These are phyloP conservation scores for Colletotrichum echinochloae DNA, from an alignment of 2,329 filamentous ascomycete species.

Conservation along the genomic window DNA sequence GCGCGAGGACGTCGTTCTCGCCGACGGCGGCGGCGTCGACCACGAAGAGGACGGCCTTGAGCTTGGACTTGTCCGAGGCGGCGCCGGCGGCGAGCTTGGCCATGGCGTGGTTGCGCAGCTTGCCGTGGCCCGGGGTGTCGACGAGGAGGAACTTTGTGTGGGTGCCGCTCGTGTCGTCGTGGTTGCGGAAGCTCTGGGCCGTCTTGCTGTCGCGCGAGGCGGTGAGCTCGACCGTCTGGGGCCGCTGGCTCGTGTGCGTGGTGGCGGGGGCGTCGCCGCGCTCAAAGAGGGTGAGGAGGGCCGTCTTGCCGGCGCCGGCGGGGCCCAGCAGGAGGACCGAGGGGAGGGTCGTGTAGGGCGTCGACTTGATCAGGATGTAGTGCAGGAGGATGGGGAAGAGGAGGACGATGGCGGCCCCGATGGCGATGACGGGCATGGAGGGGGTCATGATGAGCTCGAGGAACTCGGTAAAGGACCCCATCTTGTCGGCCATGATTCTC, in stretches of 20 bases:
- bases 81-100: constrained; percentile 56
- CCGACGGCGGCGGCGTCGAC: constrained; percentile 83
- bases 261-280: constrained; percentile 58
- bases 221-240: constrained; percentile 66
- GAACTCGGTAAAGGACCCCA: constrained; percentile 54
- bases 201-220: constrained; percentile 60
- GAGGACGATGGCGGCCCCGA: constrained; percentile 79
- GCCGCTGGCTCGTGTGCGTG: constrained; percentile 68
- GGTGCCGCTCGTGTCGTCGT: constrained; percentile 53
- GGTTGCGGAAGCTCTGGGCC: constrained; percentile 58
- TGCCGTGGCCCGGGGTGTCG: constrained; percentile 96
- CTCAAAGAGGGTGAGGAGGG: constrained; percentile 81
- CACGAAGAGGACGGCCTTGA: constrained; percentile 85
- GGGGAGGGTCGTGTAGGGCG: constrained; percentile 75
- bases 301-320: constrained; percentile 86
- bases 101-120: constrained; percentile 81
- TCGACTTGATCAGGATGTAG: constrained; percentile 75
- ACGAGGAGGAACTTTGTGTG: constrained; percentile 80
- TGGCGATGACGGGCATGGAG: constrained; percentile 70
- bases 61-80: constrained; percentile 54
- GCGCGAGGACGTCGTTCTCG: constrained; percentile 71
- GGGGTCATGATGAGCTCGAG: constrained; percentile 69
- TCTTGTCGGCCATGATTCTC: constrained; percentile 44
- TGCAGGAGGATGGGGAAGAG: constrained; percentile 83
- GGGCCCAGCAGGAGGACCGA: constrained; percentile 86